Percentiles rank a stretch among this genome's conserved stretches.
Evolutionary conservation across 2,329 filamentous ascomycete genomes (phyloP).

Genomic region (Scedosporium apiospermum): DNA sequence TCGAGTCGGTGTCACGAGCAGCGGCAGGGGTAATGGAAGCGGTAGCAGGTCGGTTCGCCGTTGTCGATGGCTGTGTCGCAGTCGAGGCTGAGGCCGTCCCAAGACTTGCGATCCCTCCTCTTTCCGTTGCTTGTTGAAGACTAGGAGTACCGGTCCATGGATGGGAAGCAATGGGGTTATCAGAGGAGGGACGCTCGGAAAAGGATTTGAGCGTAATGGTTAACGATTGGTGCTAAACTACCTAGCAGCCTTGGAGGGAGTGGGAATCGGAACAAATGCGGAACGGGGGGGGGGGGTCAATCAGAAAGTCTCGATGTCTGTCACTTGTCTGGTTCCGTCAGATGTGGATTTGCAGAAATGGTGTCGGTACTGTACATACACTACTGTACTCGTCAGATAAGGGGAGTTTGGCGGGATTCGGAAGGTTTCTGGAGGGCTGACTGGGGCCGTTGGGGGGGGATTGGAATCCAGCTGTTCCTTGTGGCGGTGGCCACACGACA

Average conservation of each 20-base stretch:
- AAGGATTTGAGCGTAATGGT: conserved; percentile 1
- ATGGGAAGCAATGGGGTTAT: neutral
- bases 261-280: neutral
- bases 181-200: conserved; percentile 5
- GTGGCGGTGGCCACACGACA: neutral
- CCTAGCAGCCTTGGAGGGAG: neutral
- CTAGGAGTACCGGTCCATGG: neutral
- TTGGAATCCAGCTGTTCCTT: neutral
- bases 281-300: neutral
- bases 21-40: neutral
- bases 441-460: neutral
- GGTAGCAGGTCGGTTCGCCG: neutral
- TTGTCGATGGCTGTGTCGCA: neutral
- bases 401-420: neutral
- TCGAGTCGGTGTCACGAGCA: conserved; percentile 7
- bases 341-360: neutral
- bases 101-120: conserved; percentile 5
- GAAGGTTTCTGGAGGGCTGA: neutral
- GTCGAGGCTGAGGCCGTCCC: neutral
- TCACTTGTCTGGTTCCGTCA: neutral
- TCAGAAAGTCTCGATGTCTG: neutral
- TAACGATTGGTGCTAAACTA: neutral
- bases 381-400: neutral
- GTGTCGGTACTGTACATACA: too few species aligned
- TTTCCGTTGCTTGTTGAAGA: neutral